Conservation (phyloP, 257 asterid genomes). For the Solanum chiquidenum region DNA sequence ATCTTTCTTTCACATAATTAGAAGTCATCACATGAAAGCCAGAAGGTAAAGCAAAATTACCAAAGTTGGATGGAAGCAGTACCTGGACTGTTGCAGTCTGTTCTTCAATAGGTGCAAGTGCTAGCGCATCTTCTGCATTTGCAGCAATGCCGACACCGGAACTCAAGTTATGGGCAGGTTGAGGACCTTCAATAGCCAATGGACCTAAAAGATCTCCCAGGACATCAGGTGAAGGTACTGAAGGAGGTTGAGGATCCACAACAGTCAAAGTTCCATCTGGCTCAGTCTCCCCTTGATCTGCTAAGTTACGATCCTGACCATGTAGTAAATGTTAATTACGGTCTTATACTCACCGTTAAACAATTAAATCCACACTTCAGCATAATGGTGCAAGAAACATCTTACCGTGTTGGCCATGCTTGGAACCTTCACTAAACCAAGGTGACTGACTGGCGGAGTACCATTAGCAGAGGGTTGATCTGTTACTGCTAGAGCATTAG, state of each 20-base stretch:
- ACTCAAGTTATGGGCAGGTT: slow-evolving; percentile 31
- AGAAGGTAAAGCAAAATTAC: not conserved
- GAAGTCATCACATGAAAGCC: not conserved
- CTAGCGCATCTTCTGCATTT: slow-evolving; percentile 52
- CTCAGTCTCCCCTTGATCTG: slow-evolving; percentile 41
- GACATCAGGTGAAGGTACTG: slow-evolving; percentile 64
- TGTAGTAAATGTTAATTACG: not conserved
- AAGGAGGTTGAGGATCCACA: slow-evolving; percentile 68
- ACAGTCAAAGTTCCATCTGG: slow-evolving; percentile 66
- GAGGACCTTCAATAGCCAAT: slow-evolving; percentile 71
- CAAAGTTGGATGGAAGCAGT: not conserved
- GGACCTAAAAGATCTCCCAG: slow-evolving; percentile 90
- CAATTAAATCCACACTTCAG: not conserved
- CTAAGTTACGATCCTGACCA: slow-evolving; percentile 44
- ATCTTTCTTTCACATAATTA: not conserved
- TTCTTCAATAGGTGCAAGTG: slow-evolving; percentile 69
- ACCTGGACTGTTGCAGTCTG: slow-evolving; percentile 73
- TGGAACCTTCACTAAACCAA: slow-evolving; percentile 79
- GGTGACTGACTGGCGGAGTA: slow-evolving; percentile 48
- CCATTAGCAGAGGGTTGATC: slow-evolving; percentile 81
- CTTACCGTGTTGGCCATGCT: slow-evolving; percentile 48
- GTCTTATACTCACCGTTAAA: not conserved
- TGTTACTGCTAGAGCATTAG: slow-evolving; percentile 71
- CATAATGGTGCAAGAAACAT: slow-evolving; percentile 1
- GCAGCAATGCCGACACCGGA: slow-evolving; percentile 34